Evolutionary conservation across 2,329 filamentous ascomycete species (phyloP).

Genomic region (Xylaria sp.): DNA sequence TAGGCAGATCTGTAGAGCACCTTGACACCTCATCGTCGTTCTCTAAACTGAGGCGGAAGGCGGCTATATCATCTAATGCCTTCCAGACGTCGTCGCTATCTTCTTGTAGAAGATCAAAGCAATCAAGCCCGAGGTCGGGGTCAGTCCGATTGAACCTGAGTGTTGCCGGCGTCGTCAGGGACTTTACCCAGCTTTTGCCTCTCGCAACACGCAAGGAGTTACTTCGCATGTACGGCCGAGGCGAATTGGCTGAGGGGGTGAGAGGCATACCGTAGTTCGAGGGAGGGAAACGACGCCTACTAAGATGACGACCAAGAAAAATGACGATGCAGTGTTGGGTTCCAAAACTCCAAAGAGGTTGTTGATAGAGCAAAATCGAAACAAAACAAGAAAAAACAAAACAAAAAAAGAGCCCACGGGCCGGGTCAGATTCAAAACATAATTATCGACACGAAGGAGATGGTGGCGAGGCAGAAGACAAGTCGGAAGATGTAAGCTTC

Average conservation of each 20-base stretch:
- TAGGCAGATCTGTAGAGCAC: slow-evolving; percentile 40
- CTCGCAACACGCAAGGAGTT: slow-evolving; percentile 52
- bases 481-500: slow-evolving; percentile 22
- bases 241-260: slow-evolving; percentile 45
- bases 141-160: slow-evolving; percentile 45
- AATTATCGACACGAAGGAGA: slow-evolving; percentile 48
- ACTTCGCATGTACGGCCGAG: slow-evolving; percentile 48
- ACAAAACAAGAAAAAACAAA: slow-evolving; percentile 48
- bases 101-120: slow-evolving; percentile 49
- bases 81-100: slow-evolving; percentile 50
- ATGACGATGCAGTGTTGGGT: slow-evolving; percentile 51
- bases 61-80: slow-evolving; percentile 54
- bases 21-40: slow-evolving; percentile 45
- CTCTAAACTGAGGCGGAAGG: slow-evolving; percentile 52
- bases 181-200: slow-evolving; percentile 52
- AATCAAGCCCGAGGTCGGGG: slow-evolving; percentile 46
- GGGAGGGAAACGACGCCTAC: slow-evolving; percentile 36
- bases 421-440: slow-evolving; percentile 53
- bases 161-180: slow-evolving; percentile 45
- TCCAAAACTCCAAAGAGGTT: slow-evolving; percentile 57
- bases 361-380: slow-evolving; percentile 48
- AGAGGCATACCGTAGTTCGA: slow-evolving; percentile 42
- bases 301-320: slow-evolving; percentile 49
- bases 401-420: slow-evolving; percentile 42
- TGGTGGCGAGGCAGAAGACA: slow-evolving; percentile 32